Evolutionary conservation across 805 yeast genomes (phyloP).

Genomic region (Millerozyma acaciae): DNA sequence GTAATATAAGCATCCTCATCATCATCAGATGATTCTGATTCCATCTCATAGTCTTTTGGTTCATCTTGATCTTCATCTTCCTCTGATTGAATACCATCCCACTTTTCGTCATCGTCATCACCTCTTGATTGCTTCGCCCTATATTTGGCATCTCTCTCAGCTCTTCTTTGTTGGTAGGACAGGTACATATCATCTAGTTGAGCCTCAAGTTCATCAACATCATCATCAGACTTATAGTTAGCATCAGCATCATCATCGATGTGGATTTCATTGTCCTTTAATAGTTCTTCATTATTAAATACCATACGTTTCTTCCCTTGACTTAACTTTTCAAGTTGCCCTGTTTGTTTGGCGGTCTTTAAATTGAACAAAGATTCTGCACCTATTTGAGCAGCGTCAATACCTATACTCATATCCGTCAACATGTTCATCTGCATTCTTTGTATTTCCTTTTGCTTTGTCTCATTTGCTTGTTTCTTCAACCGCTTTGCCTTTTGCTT

Average conservation of each 20-base stretch:
- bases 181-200: conserved; percentile 81
- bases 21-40: conserved; percentile 43
- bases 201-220: conserved; percentile 65
- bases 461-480: conserved; percentile 75
- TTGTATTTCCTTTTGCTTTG: conserved; percentile 78
- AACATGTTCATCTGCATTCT: conserved; percentile 96
- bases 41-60: conserved; percentile 44
- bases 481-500: conserved; percentile 70
- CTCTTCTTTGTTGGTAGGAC: conserved; percentile 59
- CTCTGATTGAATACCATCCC: conserved; percentile 64
- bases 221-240: conserved; percentile 27
- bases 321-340: conserved; percentile 66
- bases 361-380: conserved; percentile 78
- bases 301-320: conserved; percentile 71
- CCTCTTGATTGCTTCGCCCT: conserved; percentile 72
- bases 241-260: conserved; percentile 33
- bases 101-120: conserved; percentile 68
- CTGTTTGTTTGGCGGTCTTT: conserved; percentile 83
- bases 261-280: conserved; percentile 54
- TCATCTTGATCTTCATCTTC: conserved; percentile 25
- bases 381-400: conserved; percentile 83
- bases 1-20: conserved; percentile 73
- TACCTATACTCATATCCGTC: conserved; percentile 88
- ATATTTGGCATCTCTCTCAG: conserved; percentile 66
- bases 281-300: conserved; percentile 52